Base-by-base conservation (phyloP, 139 green algal genomes). In the Chlorella sorokiniana region DNA sequence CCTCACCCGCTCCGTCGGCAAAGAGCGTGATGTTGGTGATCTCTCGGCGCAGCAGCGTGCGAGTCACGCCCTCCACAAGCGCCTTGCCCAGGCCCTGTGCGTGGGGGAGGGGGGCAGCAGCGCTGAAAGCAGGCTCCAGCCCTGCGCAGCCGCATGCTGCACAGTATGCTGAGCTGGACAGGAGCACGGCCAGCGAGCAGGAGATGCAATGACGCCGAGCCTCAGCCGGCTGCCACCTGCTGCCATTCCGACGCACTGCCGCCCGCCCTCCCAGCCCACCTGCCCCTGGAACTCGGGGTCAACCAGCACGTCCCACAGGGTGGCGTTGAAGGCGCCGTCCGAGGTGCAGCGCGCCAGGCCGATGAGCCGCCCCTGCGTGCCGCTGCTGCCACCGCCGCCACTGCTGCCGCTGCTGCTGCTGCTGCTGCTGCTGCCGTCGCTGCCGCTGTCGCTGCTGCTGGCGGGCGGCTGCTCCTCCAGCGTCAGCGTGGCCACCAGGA, bases 1-100 rank as follows among this genome's bases (percentile, higher is more conserved):
- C 48, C 33, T 38, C 41, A 77, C 79, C 91, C 75, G 96, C 91
- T 6, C 87, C 80, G 65, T 99, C 96, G 1, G 96, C 96, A 89
- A 99, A 99, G 10, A 99, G 88, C 7, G 95, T 98, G 87, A 99
- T 98, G 91, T 98, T 99, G 62, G 80, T 89, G 62, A 99, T 98
- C 74, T 99, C 96, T 22, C 87, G 77, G 37, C 90, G 89, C 77
- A 98, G 82, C 82, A 99, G 85, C 29, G 97, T 84, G 35, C 91
- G 78, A 70, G 96, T 90, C 90, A 97, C 96, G 56, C 97, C 89
- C 88, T 97, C 93, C 83, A 99, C 93, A 10, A 99, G 86, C 1
- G 95, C 94, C 83, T 98, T 98, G 56, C 96, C 96, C 70, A 98
- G 84, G 11, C 96, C 96, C 84, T 97, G 89, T 44, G 31, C 14